Evolutionary conservation across 306 rosid species (phyloP), one percentile per base, ranked within the genome.

Genomic region (Trifolium pratense): DNA sequence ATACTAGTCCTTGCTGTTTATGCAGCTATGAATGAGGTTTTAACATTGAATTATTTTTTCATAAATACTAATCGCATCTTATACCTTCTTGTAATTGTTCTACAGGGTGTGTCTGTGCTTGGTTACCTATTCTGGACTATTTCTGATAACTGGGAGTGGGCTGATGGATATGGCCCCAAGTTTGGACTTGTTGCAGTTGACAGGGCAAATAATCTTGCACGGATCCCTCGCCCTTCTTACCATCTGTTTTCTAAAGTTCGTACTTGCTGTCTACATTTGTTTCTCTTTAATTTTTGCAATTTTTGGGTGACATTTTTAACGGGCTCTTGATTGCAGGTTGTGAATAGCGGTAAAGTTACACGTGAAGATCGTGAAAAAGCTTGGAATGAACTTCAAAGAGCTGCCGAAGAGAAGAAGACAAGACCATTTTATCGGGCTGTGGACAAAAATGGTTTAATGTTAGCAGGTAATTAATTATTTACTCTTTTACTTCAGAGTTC

Each of bases 81-180:
- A 70, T 58, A 48, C 70, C 26, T 75, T 49, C 73, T 57, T 40
- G 8, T 68, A 34, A 37, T 82, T 79, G 64, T 79, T 83, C 70
- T 70, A 3, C 80, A 94, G 97, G 99, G 99, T 71, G 97, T 94
- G 34, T 92, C 80, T 10, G 86, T 85, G 75, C 75, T 85, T 68
- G 86, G 86, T 71, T 85, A 85, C 78, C 70, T 91, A 66, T 94
- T 94, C 79, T 94, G 99, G 99, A 94, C 95, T 75, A 89, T 88
- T 75, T 91, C 95, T 80, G 99, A 91, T 79, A 94, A 94, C 78
- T 91, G 97, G 97, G 99, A 94, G 78, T 94, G 97, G 99, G 99
- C 99, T 42, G 99, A 91, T 87, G 97, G 99, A 43, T 91, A 94
- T 79, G 99, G 99, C 79, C 99, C 99, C 70, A 94, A 91, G 85